Percentiles rank a stretch among this genome's conserved stretches.
Conservation (phyloP, 2,329 filamentous ascomycete species). For the Hymenoscyphus salicellus region DNA sequence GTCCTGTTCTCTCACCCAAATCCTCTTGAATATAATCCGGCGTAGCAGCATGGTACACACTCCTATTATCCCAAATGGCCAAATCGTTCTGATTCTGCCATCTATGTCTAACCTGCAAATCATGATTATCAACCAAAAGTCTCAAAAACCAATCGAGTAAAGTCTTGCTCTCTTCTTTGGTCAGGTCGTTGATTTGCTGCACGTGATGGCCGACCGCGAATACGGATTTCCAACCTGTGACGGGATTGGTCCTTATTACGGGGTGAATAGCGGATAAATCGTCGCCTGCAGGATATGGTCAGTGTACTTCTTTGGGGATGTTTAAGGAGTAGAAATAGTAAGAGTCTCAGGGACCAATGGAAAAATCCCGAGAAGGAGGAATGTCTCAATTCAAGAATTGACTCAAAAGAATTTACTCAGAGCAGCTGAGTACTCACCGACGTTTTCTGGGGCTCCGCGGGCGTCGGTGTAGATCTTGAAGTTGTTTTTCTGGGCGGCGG, state of each 20-base stretch:
- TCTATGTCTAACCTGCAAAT: slow-evolving; percentile 47
- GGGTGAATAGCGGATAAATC: slow-evolving; percentile 51
- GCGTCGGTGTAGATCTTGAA: slow-evolving; percentile 46
- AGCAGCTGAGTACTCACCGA: too few relatives aligned
- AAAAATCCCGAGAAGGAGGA: too few relatives aligned
- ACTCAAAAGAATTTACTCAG: too few relatives aligned
- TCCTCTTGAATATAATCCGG: slow-evolving; percentile 47
- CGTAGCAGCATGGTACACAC: slow-evolving; percentile 53
- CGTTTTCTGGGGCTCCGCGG: slow-evolving; percentile 51
- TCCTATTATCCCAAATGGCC: slow-evolving; percentile 58
- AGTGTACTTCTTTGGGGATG: too few relatives aligned
- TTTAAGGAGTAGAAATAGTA: too few relatives aligned
- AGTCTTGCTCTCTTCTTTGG: slow-evolving; percentile 5
- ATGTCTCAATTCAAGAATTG: too few relatives aligned
- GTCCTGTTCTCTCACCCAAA: slow-evolving; percentile 45
- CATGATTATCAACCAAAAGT: slow-evolving; percentile 53
- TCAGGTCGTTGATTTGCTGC: slow-evolving; percentile 49
- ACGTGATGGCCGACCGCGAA: slow-evolving; percentile 53
- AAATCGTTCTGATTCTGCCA: slow-evolving; percentile 40
- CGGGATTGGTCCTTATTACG: slow-evolving; percentile 55
- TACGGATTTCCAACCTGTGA: slow-evolving; percentile 56
- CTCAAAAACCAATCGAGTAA: slow-evolving; percentile 50
- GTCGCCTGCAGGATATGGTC: too few relatives aligned
- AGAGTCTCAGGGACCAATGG: too few relatives aligned
- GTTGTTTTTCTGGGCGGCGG: slow-evolving; percentile 44